Evolutionary conservation across 1,284 basidiomycete species (phyloP).

Genomic region (Ustilago nuda): DNA sequence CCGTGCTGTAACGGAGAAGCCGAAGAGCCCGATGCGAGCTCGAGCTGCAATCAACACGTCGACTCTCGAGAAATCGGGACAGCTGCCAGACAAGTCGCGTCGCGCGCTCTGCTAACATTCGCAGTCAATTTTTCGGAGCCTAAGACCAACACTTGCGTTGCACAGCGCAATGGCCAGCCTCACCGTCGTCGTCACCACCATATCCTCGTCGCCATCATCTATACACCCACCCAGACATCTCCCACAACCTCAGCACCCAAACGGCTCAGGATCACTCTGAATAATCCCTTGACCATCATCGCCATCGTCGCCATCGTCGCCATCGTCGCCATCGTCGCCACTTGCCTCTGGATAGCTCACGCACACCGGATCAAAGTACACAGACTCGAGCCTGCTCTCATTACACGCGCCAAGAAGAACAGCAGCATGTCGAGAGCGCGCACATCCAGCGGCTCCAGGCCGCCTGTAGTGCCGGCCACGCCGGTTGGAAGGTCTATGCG

Average conservation of each 20-base stretch:
- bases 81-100: slow-evolving; percentile 28
- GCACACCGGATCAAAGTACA: neutral
- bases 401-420: neutral
- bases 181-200: neutral
- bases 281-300: neutral
- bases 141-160: slow-evolving; percentile 36
- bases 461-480: slow-evolving; percentile 45
- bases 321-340: neutral
- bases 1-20: neutral
- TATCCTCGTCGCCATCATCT: slow-evolving; percentile 6
- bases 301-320: neutral
- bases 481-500: slow-evolving; percentile 48
- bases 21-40: slow-evolving; percentile 1
- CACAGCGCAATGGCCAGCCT: neutral
- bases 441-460: slow-evolving; percentile 42
- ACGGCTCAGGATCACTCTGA: neutral
- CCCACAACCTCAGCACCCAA: neutral
- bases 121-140: neutral
- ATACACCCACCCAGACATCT: slow-evolving; percentile 7
- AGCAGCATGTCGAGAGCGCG: slow-evolving; percentile 36
- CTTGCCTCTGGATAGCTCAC: neutral
- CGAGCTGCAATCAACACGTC: slow-evolving; percentile 9
- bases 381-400: neutral
- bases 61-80: slow-evolving; percentile 7
- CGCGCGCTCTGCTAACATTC: slow-evolving; percentile 39